Conservation (phyloP, 192 early-diverging fungal species). For the Podila clonocystis region DNA sequence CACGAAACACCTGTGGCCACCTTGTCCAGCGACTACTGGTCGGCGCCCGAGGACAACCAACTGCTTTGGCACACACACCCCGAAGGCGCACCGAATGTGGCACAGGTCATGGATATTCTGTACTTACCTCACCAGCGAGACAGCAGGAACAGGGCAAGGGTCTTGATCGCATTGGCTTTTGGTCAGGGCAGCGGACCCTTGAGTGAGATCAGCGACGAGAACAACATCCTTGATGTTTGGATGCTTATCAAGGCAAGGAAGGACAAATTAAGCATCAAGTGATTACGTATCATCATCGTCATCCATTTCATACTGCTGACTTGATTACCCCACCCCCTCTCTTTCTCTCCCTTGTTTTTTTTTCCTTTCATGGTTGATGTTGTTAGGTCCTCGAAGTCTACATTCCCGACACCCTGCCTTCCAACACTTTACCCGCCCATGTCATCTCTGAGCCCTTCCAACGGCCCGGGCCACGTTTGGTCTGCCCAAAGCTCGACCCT, state of each 20-base stretch:
- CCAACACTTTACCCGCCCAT: neutral
- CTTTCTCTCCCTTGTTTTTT: too few relatives aligned
- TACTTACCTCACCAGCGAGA: constrained; percentile 10
- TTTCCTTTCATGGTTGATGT: neutral
- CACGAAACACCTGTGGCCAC: constrained; percentile 20
- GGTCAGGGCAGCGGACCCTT: constrained; percentile 1
- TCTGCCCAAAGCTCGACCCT: neutral
- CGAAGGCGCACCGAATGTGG: constrained; percentile 1
- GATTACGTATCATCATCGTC: neutral
- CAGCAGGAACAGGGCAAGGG: constrained; percentile 5
- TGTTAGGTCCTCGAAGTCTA: constrained; percentile 24
- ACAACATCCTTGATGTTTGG: constrained; percentile 23
- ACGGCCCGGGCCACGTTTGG: neutral
- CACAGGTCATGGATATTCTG: constrained; percentile 29
- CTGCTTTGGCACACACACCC: constrained; percentile 1
- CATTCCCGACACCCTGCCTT: constrained; percentile 4
- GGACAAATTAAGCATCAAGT: neutral
- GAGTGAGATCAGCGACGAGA: constrained; percentile 5
- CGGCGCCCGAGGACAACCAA: neutral
- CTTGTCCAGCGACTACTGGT: constrained; percentile 17
- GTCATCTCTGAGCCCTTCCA: neutral
- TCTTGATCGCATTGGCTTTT: constrained; percentile 35
- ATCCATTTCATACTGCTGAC: too few relatives aligned
- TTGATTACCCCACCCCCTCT: neutral
- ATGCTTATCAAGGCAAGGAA: constrained; percentile 7